A percentile compares a stretch with the other conserved stretches of the same genome.
These are phyloP conservation scores for Eimeria sp. DNA, from an alignment of 169 alveolate genomes.

Conservation along the genomic window DNA sequence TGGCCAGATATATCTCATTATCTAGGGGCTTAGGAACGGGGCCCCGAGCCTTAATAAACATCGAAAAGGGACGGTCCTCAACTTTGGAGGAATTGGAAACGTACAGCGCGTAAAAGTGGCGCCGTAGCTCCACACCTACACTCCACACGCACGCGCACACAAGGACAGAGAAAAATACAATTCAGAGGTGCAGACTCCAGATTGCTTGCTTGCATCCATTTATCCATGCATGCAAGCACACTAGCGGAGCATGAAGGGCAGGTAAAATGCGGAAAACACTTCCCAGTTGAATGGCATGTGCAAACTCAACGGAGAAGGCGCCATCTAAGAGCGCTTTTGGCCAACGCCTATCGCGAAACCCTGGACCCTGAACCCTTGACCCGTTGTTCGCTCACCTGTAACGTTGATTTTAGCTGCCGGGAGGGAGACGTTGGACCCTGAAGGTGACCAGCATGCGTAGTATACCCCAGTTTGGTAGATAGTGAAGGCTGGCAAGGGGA, in stretches of 20 bases:
- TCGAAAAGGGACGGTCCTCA: not conserved
- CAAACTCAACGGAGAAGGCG: not conserved
- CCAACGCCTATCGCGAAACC: not conserved
- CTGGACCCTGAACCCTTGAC: not conserved
- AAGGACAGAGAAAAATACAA: too few relatives aligned
- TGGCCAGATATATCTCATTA: not conserved
- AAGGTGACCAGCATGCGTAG: not conserved
- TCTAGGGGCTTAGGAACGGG: not conserved
- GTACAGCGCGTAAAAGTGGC: conserved; percentile 22
- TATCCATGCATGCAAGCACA: too few relatives aligned
- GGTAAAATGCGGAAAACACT: not conserved
- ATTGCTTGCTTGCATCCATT: too few relatives aligned
- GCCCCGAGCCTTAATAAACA: conserved; percentile 29
- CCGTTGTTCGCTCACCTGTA: not conserved
- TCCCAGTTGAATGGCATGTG: not conserved
- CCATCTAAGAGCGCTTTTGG: too few relatives aligned
- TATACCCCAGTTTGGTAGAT: not conserved
- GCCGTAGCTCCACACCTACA: conserved; percentile 28
- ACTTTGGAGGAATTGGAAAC: not conserved
- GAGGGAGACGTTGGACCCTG: not conserved
- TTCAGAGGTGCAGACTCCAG: too few relatives aligned
- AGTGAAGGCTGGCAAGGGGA: not conserved
- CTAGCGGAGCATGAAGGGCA: too few relatives aligned
- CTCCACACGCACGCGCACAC: too few relatives aligned
- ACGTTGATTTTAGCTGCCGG: not conserved